These are phyloP conservation scores for Daldinia sp. DNA, from an alignment of 2,329 filamentous ascomycete genomes.

Conservation along the genomic window DNA sequence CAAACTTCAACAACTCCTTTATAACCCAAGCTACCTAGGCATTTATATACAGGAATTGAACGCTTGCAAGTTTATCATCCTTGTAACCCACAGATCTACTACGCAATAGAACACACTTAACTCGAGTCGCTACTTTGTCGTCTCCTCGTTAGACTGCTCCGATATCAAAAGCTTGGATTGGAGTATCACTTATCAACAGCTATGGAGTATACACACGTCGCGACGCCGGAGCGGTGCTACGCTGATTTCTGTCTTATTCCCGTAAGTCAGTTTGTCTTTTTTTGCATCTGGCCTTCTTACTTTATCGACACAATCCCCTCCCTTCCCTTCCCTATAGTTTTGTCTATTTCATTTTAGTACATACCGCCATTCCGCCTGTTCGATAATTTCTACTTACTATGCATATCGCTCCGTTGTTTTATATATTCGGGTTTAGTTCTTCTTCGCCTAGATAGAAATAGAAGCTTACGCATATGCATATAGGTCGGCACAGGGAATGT, in stretches of 20 bases:
- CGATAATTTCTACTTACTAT: too few relatives aligned
- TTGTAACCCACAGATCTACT: too few relatives aligned
- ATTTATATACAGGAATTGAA: neutral
- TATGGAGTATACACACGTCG: slow-evolving; percentile 59
- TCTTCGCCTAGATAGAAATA: neutral
- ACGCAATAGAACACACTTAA: neutral
- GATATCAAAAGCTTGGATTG: neutral
- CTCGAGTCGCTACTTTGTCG: neutral
- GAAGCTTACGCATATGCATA: neutral
- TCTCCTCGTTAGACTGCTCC: neutral
- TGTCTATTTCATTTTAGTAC: too few relatives aligned
- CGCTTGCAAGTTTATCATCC: too few relatives aligned
- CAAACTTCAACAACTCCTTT: neutral
- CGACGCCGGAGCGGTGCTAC: slow-evolving; percentile 80
- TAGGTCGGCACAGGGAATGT: slow-evolving; percentile 83
- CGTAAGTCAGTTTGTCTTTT: slow-evolving; percentile 61
- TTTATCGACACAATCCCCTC: too few relatives aligned
- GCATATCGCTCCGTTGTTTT: too few relatives aligned
- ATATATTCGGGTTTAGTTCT: too few relatives aligned
- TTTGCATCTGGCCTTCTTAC: too few relatives aligned
- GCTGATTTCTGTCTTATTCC: slow-evolving; percentile 95
- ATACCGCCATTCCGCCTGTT: neutral
- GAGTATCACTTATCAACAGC: neutral
- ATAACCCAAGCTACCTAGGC: neutral
- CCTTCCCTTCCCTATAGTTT: too few relatives aligned